Percentiles rank a stretch among this genome's conserved stretches.
These are phyloP conservation scores for Poronia punctata DNA, from an alignment of 495 filamentous ascomycete genomes.

Conservation along the genomic window DNA sequence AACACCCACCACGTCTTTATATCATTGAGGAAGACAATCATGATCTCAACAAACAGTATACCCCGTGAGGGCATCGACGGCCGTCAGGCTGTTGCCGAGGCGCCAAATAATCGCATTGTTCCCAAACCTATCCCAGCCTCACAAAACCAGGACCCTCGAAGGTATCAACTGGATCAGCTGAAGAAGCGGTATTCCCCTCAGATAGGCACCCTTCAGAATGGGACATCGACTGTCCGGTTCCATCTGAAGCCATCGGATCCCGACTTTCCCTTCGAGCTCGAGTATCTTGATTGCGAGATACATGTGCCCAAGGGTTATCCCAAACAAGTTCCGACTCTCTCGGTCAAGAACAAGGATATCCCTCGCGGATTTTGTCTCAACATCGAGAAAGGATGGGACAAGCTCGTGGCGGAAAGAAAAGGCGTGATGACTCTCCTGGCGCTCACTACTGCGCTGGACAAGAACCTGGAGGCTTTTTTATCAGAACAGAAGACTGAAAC, in stretches of 20 bases:
- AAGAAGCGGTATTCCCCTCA: constrained; percentile 61
- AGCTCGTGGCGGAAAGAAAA: constrained; percentile 50
- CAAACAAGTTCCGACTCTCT: constrained; percentile 46
- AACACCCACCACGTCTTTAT: neutral
- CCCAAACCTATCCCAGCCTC: constrained; percentile 57
- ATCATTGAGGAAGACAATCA: neutral
- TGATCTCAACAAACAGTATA: constrained; percentile 21
- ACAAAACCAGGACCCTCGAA: constrained; percentile 61
- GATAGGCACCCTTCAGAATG: constrained; percentile 46
- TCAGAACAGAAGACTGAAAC: constrained; percentile 67
- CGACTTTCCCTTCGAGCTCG: constrained; percentile 76
- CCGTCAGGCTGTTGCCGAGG: constrained; percentile 34
- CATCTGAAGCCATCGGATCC: constrained; percentile 73
- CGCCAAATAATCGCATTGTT: constrained; percentile 43
- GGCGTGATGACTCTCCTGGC: constrained; percentile 56
- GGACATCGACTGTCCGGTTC: constrained; percentile 52
- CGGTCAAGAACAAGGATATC: constrained; percentile 69
- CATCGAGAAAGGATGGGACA: constrained; percentile 71
- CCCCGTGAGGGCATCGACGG: constrained; percentile 18
- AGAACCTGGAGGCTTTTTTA: constrained; percentile 64
- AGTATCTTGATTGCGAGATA: constrained; percentile 64
- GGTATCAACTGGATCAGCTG: constrained; percentile 72
- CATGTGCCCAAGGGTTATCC: constrained; percentile 62
- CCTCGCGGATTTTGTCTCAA: constrained; percentile 75
- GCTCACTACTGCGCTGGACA: constrained; percentile 67